These are phyloP conservation scores for Aphanomyces euteiches DNA, from an alignment of 352 stramenopile species.

Conservation along the genomic window DNA sequence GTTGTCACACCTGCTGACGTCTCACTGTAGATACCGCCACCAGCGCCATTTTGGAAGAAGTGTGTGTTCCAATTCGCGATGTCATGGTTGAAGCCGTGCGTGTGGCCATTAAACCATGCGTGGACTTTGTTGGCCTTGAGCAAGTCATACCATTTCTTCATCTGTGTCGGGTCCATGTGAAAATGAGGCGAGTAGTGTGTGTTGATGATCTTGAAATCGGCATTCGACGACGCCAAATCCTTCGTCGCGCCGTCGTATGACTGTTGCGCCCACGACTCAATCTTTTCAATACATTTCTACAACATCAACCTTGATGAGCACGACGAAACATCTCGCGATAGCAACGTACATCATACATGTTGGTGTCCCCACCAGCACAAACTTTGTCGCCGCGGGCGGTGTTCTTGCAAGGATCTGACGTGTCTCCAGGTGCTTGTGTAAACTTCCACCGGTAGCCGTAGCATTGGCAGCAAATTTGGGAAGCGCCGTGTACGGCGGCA, in stretches of 20 bases:
- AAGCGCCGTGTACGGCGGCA: slow-evolving; percentile 9
- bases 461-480: slow-evolving; percentile 24
- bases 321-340: neutral
- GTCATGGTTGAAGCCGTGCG: slow-evolving; percentile 55
- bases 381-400: slow-evolving; percentile 51
- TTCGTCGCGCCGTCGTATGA: slow-evolving; percentile 45
- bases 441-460: slow-evolving; percentile 37
- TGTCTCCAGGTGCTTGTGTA: slow-evolving; percentile 43
- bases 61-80: slow-evolving; percentile 64
- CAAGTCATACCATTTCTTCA: slow-evolving; percentile 57
- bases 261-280: slow-evolving; percentile 51
- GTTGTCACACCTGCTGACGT: slow-evolving; percentile 5
- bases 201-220: slow-evolving; percentile 68
- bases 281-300: slow-evolving; percentile 43
- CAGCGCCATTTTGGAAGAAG: slow-evolving; percentile 65
- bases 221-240: slow-evolving; percentile 48
- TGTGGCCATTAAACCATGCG: slow-evolving; percentile 73
- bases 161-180: slow-evolving; percentile 63
- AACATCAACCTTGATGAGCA: neutral
- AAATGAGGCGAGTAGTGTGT: slow-evolving; percentile 70
- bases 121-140: slow-evolving; percentile 45
- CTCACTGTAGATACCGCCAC: slow-evolving; percentile 45
- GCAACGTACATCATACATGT: slow-evolving; percentile 48
- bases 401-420: slow-evolving; percentile 41
- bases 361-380: slow-evolving; percentile 48